phyloP scores from a whole-genome alignment of 805 yeast species.

The Pichia exigua region DNA sequence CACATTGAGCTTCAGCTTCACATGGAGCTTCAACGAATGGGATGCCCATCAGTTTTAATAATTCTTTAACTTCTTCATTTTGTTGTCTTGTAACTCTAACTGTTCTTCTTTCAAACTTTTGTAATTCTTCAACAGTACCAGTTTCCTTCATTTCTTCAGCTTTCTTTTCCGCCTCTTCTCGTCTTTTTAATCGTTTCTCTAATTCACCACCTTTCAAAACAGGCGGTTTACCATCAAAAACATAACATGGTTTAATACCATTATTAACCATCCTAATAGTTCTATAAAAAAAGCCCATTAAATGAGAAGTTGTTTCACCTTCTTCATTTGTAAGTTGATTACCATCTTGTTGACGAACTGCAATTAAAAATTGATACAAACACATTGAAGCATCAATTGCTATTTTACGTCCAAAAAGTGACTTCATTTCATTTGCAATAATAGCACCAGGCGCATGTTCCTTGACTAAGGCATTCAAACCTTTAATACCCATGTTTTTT shows the following conservation, averaged over 20 bases:
- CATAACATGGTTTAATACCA: constrained; percentile 95
- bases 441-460: constrained; percentile 87
- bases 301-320: constrained; percentile 89
- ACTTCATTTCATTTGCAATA: constrained; percentile 70
- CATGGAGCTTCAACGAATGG: constrained; percentile 93
- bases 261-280: constrained; percentile 83
- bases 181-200: constrained; percentile 69
- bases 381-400: constrained; percentile 98
- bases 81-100: constrained; percentile 86
- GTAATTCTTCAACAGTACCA: constrained; percentile 69
- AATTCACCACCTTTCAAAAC: constrained; percentile 87
- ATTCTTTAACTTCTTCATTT: constrained; percentile 84
- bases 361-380: constrained; percentile 88
- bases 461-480: constrained; percentile 76
- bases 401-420: constrained; percentile 89
- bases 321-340: constrained; percentile 77
- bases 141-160: constrained; percentile 71
- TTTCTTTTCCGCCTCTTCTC: constrained; percentile 76
- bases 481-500: constrained; percentile 37
- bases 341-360: constrained; percentile 97
- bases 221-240: constrained; percentile 98
- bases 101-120: constrained; percentile 74
- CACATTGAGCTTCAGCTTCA: constrained; percentile 99
- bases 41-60: constrained; percentile 85
- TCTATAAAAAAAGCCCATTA: constrained; percentile 94